These are phyloP conservation scores for Themeda triandra DNA, from an alignment of 176 grass and related monocot species.

Conservation along the genomic window DNA sequence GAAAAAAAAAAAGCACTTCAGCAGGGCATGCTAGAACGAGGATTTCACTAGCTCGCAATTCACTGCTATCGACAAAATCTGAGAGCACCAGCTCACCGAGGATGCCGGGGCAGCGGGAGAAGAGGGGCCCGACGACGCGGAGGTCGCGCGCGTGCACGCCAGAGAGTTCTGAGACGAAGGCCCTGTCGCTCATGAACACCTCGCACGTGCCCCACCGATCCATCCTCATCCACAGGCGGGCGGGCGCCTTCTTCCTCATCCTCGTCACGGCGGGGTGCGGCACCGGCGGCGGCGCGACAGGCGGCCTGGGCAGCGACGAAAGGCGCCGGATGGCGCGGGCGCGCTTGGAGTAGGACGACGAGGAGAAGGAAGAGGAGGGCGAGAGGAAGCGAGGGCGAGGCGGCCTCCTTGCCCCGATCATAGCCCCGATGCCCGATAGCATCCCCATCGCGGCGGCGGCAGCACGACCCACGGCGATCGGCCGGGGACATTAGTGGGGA, in stretches of 20 bases:
- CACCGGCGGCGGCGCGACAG: constrained; percentile 5
- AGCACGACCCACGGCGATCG: not conserved
- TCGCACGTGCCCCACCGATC: constrained; percentile 56
- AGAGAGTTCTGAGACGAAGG: constrained; percentile 43
- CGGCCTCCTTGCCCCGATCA: constrained; percentile 7
- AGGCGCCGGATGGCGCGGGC: not conserved
- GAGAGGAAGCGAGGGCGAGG: constrained; percentile 30
- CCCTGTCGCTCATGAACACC: constrained; percentile 62
- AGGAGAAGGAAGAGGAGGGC: not conserved
- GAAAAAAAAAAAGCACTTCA: too few species aligned
- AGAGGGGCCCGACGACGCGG: constrained; percentile 54
- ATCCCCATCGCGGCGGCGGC: constrained; percentile 38
- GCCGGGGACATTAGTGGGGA: not conserved
- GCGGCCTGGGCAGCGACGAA: not conserved
- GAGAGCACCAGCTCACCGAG: constrained; percentile 37
- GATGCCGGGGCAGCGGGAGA: constrained; percentile 55
- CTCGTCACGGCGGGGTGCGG: not conserved
- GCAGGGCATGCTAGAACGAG: not conserved
- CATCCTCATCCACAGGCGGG: constrained; percentile 68
- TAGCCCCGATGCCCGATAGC: constrained; percentile 42
- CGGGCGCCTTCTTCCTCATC: constrained; percentile 43
- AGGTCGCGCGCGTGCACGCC: constrained; percentile 58
- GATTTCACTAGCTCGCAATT: not conserved
- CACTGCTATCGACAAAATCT: not conserved
- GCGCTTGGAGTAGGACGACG: not conserved